These are phyloP conservation scores for Cutaneotrichosporon cyanovorans DNA, from an alignment of 1,284 basidiomycete genomes.

Conservation along the genomic window DNA sequence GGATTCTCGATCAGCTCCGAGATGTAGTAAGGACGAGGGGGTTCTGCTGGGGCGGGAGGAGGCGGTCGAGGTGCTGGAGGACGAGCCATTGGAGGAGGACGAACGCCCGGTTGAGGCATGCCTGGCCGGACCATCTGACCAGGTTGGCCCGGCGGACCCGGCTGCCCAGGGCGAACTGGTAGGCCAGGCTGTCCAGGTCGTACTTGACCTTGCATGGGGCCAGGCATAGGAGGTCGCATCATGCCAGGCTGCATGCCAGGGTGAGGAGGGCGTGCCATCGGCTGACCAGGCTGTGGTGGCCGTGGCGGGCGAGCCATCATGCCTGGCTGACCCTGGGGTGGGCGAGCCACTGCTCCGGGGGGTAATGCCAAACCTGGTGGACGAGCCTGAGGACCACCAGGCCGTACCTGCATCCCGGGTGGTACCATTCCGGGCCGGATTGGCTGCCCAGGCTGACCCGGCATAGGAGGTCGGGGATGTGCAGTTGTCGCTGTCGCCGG, in stretches of 20 bases:
- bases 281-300: background rate
- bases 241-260: background rate
- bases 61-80: constrained; percentile 1
- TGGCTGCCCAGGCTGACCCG: background rate
- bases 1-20: constrained; percentile 40
- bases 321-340: background rate
- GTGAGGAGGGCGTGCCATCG: background rate
- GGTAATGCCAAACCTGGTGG: background rate
- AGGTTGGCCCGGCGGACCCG: background rate
- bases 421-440: background rate
- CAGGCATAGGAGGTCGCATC: constrained; percentile 1
- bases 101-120: constrained; percentile 1
- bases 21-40: constrained; percentile 35
- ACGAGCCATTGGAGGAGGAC: background rate
- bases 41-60: constrained; percentile 16
- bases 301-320: background rate
- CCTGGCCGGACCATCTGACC: constrained; percentile 5
- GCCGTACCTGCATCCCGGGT: background rate
- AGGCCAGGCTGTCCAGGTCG: background rate
- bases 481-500: constrained; percentile 6
- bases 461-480: background rate
- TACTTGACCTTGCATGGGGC: background rate
- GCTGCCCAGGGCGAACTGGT: constrained; percentile 6
- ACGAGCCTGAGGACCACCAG: too few species aligned
- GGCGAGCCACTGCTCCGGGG: background rate